phyloP scores from a whole-genome alignment of 495 filamentous ascomycete species.

The Hyaloscypha bicolor region DNA sequence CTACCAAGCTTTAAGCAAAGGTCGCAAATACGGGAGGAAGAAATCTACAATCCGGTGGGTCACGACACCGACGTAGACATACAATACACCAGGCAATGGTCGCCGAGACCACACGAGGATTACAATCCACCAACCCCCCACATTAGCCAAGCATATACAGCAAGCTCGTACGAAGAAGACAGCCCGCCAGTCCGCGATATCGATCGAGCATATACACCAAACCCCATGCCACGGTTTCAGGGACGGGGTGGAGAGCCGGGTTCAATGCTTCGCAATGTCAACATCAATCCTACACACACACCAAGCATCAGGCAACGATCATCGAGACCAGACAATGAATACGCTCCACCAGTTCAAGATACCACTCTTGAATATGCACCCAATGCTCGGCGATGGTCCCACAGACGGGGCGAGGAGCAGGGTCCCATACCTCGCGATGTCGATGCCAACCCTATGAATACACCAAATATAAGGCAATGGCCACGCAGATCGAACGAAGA shows the following conservation, averaged over 20 bases:
- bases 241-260: too few relatives aligned
- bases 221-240: not conserved
- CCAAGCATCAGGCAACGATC: too few relatives aligned
- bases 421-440: not conserved
- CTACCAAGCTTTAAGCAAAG: constrained; percentile 20
- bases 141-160: constrained; percentile 6
- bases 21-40: constrained; percentile 12
- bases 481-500: not conserved
- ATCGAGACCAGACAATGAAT: constrained; percentile 7
- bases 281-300: too few relatives aligned
- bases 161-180: not conserved
- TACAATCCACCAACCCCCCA: constrained; percentile 2
- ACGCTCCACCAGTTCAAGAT: constrained; percentile 2
- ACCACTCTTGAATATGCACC: not conserved
- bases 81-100: constrained; percentile 16
- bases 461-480: constrained; percentile 11
- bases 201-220: constrained; percentile 16
- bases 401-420: constrained; percentile 9
- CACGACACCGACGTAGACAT: constrained; percentile 8
- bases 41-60: constrained; percentile 4
- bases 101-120: constrained; percentile 5
- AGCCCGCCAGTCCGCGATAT: constrained; percentile 14
- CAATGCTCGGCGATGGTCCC: constrained; percentile 13
- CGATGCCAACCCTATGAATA: constrained; percentile 9
- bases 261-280: too few relatives aligned